Conservation (phyloP, 2,329 filamentous ascomycete species). For the Conoideocrella luteorostrata region DNA sequence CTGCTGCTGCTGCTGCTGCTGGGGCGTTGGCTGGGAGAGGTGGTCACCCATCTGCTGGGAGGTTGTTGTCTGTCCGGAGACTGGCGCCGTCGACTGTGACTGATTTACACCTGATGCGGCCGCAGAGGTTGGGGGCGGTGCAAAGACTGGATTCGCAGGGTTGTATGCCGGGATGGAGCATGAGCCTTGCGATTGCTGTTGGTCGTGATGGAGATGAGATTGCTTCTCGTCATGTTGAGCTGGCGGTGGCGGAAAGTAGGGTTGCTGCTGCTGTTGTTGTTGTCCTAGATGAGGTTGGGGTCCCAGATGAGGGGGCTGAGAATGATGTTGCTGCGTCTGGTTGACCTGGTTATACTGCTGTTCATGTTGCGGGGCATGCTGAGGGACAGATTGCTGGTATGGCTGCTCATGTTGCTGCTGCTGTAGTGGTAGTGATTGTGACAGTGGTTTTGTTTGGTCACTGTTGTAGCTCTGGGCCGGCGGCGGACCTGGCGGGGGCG, state of each 20-base stretch:
- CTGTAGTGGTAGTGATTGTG: not conserved
- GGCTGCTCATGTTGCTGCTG: constrained; percentile 1
- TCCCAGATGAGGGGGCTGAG: not conserved
- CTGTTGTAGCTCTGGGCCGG: not conserved
- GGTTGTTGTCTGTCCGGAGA: constrained; percentile 1
- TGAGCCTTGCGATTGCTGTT: constrained; percentile 9
- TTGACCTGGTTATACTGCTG: too few species aligned
- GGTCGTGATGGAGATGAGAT: constrained; percentile 8
- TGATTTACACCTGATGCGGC: constrained; percentile 4
- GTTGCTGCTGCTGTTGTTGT: constrained; percentile 2
- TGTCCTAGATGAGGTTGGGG: not conserved
- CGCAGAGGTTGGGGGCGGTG: constrained; percentile 19
- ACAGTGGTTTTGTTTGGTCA: not conserved
- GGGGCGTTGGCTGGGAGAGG: not conserved
- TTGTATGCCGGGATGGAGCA: constrained; percentile 25
- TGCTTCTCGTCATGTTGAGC: constrained; percentile 14
- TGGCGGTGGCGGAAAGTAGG: constrained; percentile 16
- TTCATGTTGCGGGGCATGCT: constrained; percentile 1
- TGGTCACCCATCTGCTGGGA: too few species aligned
- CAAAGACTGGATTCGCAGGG: constrained; percentile 24
- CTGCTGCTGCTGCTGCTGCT: constrained; percentile 8
- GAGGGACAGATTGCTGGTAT: too few species aligned
- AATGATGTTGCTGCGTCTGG: too few species aligned
- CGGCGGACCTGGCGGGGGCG: constrained; percentile 14
- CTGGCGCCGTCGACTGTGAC: not conserved